Base-by-base conservation (phyloP, 495 filamentous ascomycete species). In the Trichoderma erinaceum region DNA sequence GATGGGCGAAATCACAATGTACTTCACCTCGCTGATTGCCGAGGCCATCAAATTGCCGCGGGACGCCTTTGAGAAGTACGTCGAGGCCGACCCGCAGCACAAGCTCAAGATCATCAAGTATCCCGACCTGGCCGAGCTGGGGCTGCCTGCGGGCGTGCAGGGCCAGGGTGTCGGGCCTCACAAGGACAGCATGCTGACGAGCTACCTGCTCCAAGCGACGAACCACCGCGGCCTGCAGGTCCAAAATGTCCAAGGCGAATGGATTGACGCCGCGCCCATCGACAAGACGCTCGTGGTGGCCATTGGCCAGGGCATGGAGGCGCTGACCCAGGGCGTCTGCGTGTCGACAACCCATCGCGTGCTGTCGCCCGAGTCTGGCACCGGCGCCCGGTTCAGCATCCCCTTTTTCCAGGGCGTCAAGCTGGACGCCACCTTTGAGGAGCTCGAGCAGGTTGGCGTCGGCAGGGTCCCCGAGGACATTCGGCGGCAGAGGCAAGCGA, bases 61-160 rank as follows among this genome's bases (percentile, higher is more conserved):
- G 0, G 82, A 80, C 32, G 91, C 93, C 0, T 94, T 99, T 74
- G 77, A 89, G 71, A 84, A 85, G 68, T 98, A 96, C 82, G 96
- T 91, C 77, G 92, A 96, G 68, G 76, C 70, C 21, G 77, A 80
- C 4, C 81, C 87, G 69, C 89, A 93, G 77, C 92, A 96, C 79
- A 94, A 95, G 73, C 80, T 97, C 48, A 98, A 98, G 75, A 91
- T 97, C 68, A 86, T 97, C 70, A 96, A 95, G 76, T 97, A 97
- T 71, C 89, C 90, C 0, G 87, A 90, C 73, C 78, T 86, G 1
- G 75, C 82, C 4, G 74, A 77, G 69, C 74, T 88, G 7, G 78
- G 77, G 15, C 69, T 80, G 73, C 80, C 13, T 74, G 87, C 74
- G 44, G 80, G 78, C 21, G 78, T 77, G 44, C 78, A 83, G 64